These are phyloP conservation scores for Chalciporus piperatus DNA, from an alignment of 768 basidiomycete species.

Conservation along the genomic window DNA sequence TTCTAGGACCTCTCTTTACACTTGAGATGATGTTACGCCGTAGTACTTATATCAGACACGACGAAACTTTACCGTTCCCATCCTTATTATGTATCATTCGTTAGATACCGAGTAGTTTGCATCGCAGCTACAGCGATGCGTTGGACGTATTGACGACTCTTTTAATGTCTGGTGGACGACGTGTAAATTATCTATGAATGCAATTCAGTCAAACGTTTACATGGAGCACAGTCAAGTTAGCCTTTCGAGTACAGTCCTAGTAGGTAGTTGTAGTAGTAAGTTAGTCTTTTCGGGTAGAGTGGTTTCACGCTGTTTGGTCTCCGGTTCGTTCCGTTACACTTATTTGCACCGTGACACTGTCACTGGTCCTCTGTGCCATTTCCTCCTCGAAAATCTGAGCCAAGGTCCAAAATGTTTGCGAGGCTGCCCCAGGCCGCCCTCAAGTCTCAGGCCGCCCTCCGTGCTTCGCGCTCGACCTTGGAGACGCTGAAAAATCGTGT, in stretches of 20 bases:
- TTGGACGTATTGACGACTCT: neutral
- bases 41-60: slow-evolving; percentile 19
- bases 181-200: slow-evolving; percentile 30
- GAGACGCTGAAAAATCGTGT: slow-evolving; percentile 44
- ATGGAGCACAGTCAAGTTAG: neutral
- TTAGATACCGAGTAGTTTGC: neutral
- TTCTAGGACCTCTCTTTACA: slow-evolving; percentile 36
- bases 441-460: slow-evolving; percentile 50
- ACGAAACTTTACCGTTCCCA: slow-evolving; percentile 9
- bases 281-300: no score
- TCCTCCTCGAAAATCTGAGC: slow-evolving; percentile 42
- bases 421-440: slow-evolving; percentile 77
- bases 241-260: no score
- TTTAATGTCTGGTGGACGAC: slow-evolving; percentile 12
- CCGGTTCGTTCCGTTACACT: slow-evolving; percentile 49
- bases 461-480: slow-evolving; percentile 44
- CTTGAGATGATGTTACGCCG: slow-evolving; percentile 5
- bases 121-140: neutral
- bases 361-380: slow-evolving; percentile 35
- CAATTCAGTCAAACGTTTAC: slow-evolving; percentile 8
- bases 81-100: slow-evolving; percentile 16
- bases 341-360: slow-evolving; percentile 42
- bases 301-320: slow-evolving; percentile 22
- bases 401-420: slow-evolving; percentile 66
- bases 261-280: no score